Evolutionary conservation across 148 eudicot genomes (phyloP).

Genomic region (Chenopodium suecicum): DNA sequence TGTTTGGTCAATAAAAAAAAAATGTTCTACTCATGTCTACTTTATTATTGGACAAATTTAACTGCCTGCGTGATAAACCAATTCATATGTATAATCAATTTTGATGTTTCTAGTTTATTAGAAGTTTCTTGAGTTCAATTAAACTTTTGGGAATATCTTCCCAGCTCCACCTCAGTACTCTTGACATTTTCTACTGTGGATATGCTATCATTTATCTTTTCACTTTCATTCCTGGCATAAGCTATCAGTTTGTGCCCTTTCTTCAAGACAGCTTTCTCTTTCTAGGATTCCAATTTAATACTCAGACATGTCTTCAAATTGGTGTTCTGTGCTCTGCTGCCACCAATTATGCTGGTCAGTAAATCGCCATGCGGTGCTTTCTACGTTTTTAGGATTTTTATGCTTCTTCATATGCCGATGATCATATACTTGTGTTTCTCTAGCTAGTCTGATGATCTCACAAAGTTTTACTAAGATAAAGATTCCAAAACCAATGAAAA

Average conservation of each 20-base stretch:
- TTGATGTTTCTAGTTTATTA: background rate
- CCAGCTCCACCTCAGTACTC: background rate
- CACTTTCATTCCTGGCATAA: background rate
- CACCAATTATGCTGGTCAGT: slow-evolving; percentile 4
- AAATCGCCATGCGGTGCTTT: background rate
- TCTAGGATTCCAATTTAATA: background rate
- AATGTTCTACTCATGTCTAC: no score
- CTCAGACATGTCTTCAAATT: background rate
- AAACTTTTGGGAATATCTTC: background rate
- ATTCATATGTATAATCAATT: no score
- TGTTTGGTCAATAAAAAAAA: background rate
- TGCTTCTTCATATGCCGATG: background rate
- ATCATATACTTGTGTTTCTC: background rate
- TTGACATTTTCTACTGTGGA: background rate
- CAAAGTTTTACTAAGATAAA: background rate
- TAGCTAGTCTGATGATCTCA: background rate
- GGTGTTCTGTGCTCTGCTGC: background rate
- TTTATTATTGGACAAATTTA: background rate
- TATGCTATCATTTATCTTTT: background rate
- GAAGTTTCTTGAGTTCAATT: background rate
- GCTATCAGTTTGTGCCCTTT: background rate
- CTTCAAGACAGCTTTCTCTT: background rate
- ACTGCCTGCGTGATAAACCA: background rate
- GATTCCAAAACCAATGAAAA: background rate
- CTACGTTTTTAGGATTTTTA: background rate